These are phyloP conservation scores for Phytophthora pistaciae DNA, from an alignment of 352 stramenopile species.

Conservation along the genomic window DNA sequence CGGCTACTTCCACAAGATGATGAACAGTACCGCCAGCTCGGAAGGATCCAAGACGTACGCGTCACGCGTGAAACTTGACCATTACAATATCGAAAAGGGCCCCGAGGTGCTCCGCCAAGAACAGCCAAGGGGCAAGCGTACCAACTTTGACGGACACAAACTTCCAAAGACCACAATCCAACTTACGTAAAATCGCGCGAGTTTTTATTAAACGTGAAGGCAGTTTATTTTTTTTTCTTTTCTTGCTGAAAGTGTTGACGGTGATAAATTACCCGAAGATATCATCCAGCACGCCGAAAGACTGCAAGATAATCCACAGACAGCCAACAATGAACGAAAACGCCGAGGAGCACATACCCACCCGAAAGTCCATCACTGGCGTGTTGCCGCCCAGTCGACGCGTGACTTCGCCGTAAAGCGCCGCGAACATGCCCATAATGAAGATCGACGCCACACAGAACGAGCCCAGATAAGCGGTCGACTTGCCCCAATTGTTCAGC, in stretches of 20 bases:
- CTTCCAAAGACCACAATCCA: conserved; percentile 63
- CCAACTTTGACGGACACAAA: conserved; percentile 59
- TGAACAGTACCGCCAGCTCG: conserved; percentile 54
- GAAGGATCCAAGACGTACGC: conserved; percentile 65
- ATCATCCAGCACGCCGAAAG: conserved; percentile 58
- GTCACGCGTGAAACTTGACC: conserved; percentile 73
- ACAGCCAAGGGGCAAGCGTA: conserved; percentile 72
- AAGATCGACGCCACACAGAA: conserved; percentile 90
- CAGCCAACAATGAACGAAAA: conserved; percentile 72
- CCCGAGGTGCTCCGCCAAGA: conserved; percentile 53
- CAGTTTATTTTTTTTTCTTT: not conserved
- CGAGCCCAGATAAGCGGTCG: conserved; percentile 75
- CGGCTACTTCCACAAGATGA: conserved; percentile 89
- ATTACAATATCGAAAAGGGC: conserved; percentile 74
- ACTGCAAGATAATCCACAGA: conserved; percentile 75
- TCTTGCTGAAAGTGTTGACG: not conserved
- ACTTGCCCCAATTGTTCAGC: conserved; percentile 41
- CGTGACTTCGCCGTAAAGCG: conserved; percentile 81
- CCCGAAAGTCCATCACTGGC: conserved; percentile 32
- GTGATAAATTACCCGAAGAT: conserved; percentile 52
- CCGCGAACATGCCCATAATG: conserved; percentile 88
- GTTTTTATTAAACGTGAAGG: not conserved
- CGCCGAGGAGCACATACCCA: conserved; percentile 56
- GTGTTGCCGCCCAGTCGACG: conserved; percentile 19
- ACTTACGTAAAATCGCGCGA: conserved; percentile 35